These are phyloP conservation scores for Globisporangium takayamanum DNA, from an alignment of 352 stramenopile species.

Conservation along the genomic window DNA sequence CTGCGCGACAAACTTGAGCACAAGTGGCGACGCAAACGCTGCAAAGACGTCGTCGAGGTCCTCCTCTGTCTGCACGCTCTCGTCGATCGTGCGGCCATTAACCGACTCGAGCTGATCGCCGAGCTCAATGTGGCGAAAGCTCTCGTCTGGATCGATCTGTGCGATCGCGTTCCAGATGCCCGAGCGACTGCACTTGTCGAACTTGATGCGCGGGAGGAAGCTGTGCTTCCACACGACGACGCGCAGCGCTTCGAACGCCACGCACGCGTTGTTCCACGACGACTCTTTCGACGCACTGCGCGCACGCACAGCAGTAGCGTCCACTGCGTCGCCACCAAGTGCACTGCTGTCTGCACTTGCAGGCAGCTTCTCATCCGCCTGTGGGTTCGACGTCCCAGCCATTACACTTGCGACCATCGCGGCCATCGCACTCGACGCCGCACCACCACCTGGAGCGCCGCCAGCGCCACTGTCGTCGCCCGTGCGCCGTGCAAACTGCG, in stretches of 20 bases:
- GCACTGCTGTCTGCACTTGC: conserved; percentile 1
- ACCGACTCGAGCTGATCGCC: conserved; percentile 71
- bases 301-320: conserved; percentile 22
- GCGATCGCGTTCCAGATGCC: conserved; percentile 63
- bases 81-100: conserved; percentile 66
- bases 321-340: conserved; percentile 11
- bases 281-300: conserved; percentile 68
- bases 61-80: conserved; percentile 48
- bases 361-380: conserved; percentile 62
- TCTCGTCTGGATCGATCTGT: conserved; percentile 73
- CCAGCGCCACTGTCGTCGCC: conserved; percentile 12
- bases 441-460: not conserved
- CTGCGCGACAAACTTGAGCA: conserved; percentile 76
- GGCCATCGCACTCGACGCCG: not conserved
- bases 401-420: not conserved
- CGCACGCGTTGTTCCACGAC: conserved; percentile 80
- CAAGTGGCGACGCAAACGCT: conserved; percentile 63
- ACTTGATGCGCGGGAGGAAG: conserved; percentile 68
- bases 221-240: conserved; percentile 87
- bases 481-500: conserved; percentile 33
- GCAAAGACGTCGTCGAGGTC: conserved; percentile 72
- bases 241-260: conserved; percentile 62
- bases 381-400: conserved; percentile 32
- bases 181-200: conserved; percentile 29
- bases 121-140: conserved; percentile 64